A percentile compares a stretch with the other conserved stretches of the same genome.
Evolutionary conservation across 768 basidiomycete genomes (phyloP).

Genomic region (Podaxis pistillaris): DNA sequence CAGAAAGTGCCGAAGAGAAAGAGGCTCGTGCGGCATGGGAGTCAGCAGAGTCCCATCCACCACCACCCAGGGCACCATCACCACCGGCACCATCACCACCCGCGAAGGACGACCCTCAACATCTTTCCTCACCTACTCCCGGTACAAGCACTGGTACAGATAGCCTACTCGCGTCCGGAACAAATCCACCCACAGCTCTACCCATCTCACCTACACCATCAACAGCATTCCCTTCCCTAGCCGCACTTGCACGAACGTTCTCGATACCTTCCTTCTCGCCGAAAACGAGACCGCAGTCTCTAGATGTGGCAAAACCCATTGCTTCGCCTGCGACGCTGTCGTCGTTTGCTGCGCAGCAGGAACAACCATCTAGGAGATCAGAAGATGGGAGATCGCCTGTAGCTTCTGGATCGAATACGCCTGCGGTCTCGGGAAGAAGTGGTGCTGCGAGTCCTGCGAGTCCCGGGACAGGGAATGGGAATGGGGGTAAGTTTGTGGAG

Average conservation of each 20-base stretch:
- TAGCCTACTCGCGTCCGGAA: constrained; percentile 16
- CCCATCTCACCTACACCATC: constrained; percentile 26
- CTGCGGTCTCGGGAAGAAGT: constrained; percentile 11
- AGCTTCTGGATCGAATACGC: constrained; percentile 25
- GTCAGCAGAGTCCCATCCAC: constrained; percentile 56
- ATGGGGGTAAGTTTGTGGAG: constrained; percentile 30
- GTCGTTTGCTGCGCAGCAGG: constrained; percentile 53
- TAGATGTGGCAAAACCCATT: constrained; percentile 59
- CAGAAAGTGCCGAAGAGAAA: constrained; percentile 47
- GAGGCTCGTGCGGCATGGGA: constrained; percentile 68
- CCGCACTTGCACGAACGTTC: constrained; percentile 65
- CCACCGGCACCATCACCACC: constrained; percentile 35
- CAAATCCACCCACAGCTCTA: constrained; percentile 23
- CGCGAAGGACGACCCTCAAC: constrained; percentile 28
- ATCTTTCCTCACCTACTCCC: background rate
- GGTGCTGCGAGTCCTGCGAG: constrained; percentile 5
- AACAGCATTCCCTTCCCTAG: constrained; percentile 59
- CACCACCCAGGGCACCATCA: constrained; percentile 33
- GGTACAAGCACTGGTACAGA: constrained; percentile 2
- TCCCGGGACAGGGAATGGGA: constrained; percentile 21
- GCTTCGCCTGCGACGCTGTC: constrained; percentile 56
- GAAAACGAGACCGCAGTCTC: constrained; percentile 53
- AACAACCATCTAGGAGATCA: constrained; percentile 16
- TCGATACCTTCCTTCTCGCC: constrained; percentile 47
- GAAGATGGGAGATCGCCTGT: constrained; percentile 18